Evolutionary conservation across 768 basidiomycete species (phyloP).

Genomic region (Leccinum pellstonianum): DNA sequence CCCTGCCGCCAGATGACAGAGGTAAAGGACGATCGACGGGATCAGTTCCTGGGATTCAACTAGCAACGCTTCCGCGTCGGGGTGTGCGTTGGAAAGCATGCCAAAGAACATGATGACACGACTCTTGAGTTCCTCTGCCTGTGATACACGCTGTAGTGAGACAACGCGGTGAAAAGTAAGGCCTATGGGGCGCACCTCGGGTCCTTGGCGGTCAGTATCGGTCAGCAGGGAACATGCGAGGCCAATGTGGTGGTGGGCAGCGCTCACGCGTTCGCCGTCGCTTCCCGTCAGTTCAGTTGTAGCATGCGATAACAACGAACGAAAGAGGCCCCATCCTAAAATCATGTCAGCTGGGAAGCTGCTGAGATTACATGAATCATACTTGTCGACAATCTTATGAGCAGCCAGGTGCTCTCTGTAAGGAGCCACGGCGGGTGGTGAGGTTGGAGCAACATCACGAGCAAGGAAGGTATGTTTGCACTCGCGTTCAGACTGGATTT

Average conservation of each 20-base stretch:
- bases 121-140: conserved; percentile 39
- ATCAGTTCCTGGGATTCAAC: conserved; percentile 54
- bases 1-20: conserved; percentile 49
- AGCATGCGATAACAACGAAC: conserved; percentile 41
- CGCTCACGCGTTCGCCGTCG: conserved; percentile 25
- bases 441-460: conserved; percentile 49
- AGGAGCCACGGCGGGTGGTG: conserved; percentile 55
- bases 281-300: conserved; percentile 21
- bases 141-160: conserved; percentile 4
- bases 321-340: conserved; percentile 45
- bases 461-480: conserved; percentile 38
- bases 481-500: conserved; percentile 39
- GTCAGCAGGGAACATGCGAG: conserved; percentile 48
- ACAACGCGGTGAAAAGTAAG: not conserved
- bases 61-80: conserved; percentile 38
- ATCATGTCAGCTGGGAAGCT: conserved; percentile 11
- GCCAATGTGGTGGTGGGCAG: conserved; percentile 43
- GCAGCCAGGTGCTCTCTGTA: conserved; percentile 44
- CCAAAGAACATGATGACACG: conserved; percentile 41
- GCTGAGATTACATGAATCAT: conserved; percentile 5
- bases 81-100: conserved; percentile 36
- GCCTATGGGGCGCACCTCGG: conserved; percentile 36
- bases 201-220: conserved; percentile 39
- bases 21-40: conserved; percentile 60
- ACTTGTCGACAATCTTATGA: conserved; percentile 54